phyloP scores from a whole-genome alignment of 2,329 filamentous ascomycete genomes.

The Exophiala xenobiotica region DNA sequence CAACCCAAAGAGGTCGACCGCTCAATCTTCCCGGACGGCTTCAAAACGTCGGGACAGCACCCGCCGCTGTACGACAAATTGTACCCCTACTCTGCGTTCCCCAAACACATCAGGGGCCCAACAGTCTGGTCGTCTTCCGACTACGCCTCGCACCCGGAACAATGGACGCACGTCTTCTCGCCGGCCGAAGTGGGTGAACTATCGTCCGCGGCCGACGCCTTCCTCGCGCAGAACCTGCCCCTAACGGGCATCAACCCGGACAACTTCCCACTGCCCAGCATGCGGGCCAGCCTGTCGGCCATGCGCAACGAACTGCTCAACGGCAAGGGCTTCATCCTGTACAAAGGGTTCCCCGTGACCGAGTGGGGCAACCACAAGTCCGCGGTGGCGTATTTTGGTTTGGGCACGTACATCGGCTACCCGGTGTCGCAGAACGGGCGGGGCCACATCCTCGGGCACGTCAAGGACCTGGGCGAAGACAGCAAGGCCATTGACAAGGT shows the following conservation, averaged over 20 bases:
- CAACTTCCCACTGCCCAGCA: conserved; percentile 61
- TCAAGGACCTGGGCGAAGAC: conserved; percentile 85
- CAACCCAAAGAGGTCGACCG: conserved; percentile 19
- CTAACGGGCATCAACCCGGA: conserved; percentile 68
- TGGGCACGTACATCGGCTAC: conserved; percentile 82
- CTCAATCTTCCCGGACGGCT: conserved; percentile 59
- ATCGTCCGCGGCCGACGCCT: conserved; percentile 64
- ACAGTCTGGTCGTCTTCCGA: conserved; percentile 72
- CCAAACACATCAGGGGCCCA: conserved; percentile 66
- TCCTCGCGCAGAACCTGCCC: conserved; percentile 63
- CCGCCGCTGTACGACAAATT: conserved; percentile 65
- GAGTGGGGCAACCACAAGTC: conserved; percentile 77
- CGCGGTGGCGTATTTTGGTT: conserved; percentile 85
- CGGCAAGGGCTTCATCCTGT: conserved; percentile 85
- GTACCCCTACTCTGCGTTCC: conserved; percentile 68
- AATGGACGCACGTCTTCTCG: conserved; percentile 72
- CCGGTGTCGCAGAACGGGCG: conserved; percentile 83
- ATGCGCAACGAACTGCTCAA: conserved; percentile 69
- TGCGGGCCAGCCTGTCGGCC: conserved; percentile 53
- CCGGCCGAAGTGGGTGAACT: conserved; percentile 67
- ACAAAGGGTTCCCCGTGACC: conserved; percentile 77
- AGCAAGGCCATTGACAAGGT: conserved; percentile 78
- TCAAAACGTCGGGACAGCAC: conserved; percentile 71
- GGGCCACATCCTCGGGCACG: conserved; percentile 83
- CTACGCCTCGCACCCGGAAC: conserved; percentile 61